Evolutionary conservation across 176 grass and related monocot species (phyloP), one percentile per base, ranked within the genome.

Genomic region (Carex parvula): DNA sequence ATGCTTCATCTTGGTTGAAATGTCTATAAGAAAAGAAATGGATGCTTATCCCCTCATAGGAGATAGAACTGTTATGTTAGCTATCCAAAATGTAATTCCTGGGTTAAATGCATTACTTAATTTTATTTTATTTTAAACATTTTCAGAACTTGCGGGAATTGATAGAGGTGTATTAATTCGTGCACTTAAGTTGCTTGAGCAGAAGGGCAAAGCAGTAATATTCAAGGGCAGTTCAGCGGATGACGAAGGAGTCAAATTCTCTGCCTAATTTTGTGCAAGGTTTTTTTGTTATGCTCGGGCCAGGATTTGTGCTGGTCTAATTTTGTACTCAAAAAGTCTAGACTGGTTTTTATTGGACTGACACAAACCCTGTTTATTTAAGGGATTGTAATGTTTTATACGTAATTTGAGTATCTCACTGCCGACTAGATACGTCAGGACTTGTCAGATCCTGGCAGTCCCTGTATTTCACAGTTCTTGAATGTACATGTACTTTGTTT

Each of bases 241-340:
- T 30, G 96, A 95, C 1, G 96, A 93, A 86, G 95, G 93, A 5
- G 91, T 99, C 37, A 99, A 99, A 77, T 99, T 99, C 82, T 92
- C 91, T 17, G 91, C 83, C 14, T 99, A 89, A 84, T 72, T 12
- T 41, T 29, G 46, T 2, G 66, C 58, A 9, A 53, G 13, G 3
- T 77, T 77, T 56, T 77, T 29, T 69, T 77, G 20, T 29, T 33
- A 52, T 13, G 56, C 52, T 55, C 72, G 16, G 70, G 72, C 55
- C 22, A 12, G 53, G 24, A 55, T 54, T 56, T 22, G 13, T 77
- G 50, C 50, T 29, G 44, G 2, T 50, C 46, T 11, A 50, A 50
- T 50, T 50, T 50, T 50, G 2, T 50, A 50, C 46, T 50, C 9
- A 50, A 50, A 48, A 50, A 12, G 46, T 50, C 6, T 77, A 1